phyloP scores from a whole-genome alignment of 1,284 basidiomycete species.

The Fomitopsis schrenkii region DNA sequence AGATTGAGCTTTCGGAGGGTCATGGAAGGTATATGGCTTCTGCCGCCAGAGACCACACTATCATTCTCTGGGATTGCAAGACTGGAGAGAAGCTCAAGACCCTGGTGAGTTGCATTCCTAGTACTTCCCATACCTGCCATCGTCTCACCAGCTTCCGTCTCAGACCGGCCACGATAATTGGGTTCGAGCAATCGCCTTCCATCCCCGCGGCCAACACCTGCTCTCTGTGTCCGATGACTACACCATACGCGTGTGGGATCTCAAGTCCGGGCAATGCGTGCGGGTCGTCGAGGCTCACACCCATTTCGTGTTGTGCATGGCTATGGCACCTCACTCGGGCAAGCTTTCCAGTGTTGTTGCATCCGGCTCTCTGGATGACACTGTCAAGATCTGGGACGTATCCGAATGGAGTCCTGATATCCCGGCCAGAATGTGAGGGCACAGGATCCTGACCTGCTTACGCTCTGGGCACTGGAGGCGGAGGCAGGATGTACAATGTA shows the following conservation, averaged over 20 bases:
- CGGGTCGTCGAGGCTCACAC: conserved; percentile 67
- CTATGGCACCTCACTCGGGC: conserved; percentile 16
- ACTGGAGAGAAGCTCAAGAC: too few species aligned
- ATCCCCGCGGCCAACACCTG: conserved; percentile 66
- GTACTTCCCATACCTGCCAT: neutral
- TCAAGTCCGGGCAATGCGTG: conserved; percentile 57
- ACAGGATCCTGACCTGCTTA: neutral
- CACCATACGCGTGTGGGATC: conserved; percentile 72
- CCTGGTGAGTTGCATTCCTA: too few species aligned
- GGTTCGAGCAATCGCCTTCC: conserved; percentile 63
- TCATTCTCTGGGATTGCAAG: too few species aligned
- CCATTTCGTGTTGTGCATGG: conserved; percentile 63
- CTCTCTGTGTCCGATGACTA: conserved; percentile 74
- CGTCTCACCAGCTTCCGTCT: conserved; percentile 33
- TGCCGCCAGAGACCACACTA: neutral
- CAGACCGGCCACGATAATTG: conserved; percentile 49
- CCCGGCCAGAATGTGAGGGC: neutral
- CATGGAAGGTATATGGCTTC: conserved; percentile 37
- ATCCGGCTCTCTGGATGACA: conserved; percentile 58
- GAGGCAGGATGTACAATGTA: neutral
- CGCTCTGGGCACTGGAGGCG: neutral
- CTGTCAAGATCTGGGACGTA: conserved; percentile 26
- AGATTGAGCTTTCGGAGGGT: conserved; percentile 36
- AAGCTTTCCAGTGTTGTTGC: conserved; percentile 59
- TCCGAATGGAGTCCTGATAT: neutral